A percentile compares a stretch with the other conserved stretches of the same genome.
Conservation (phyloP, 208 protist species). For the Trypanosoma scelopori region DNA sequence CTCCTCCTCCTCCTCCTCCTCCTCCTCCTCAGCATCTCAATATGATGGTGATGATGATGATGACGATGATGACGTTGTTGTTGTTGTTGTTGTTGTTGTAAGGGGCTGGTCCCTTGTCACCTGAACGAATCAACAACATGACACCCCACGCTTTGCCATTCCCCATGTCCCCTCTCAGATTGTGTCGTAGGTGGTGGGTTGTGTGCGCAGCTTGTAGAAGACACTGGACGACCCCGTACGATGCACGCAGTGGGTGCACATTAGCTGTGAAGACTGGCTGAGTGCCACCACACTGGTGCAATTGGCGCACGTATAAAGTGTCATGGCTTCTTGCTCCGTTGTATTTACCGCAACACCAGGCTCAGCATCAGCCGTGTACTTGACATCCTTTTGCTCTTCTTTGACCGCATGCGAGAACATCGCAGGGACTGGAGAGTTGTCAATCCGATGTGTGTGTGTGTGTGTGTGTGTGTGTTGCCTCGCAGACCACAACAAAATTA, state of each 20-base stretch:
- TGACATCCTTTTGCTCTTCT: constrained; percentile 45
- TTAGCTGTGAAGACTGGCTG: constrained; percentile 45
- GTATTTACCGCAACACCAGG: constrained; percentile 5
- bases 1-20: too few species aligned
- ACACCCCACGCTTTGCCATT: not conserved
- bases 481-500: too few species aligned
- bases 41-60: too few species aligned
- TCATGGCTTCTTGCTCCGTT: constrained; percentile 28
- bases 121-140: too few species aligned
- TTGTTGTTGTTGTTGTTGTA: not conserved
- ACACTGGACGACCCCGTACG: constrained; percentile 83
- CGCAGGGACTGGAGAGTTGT: not conserved
- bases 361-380: constrained; percentile 19
- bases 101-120: too few species aligned
- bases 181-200: constrained; percentile 86
- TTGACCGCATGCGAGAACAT: constrained; percentile 31
- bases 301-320: constrained; percentile 81
- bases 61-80: too few species aligned
- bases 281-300: constrained; percentile 73
- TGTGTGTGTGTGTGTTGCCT: too few species aligned
- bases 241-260: constrained; percentile 80
- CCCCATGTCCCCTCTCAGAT: constrained; percentile 37
- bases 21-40: too few species aligned
- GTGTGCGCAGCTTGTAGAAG: constrained; percentile 88
- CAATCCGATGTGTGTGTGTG: too few species aligned